Conservation (phyloP, 2,329 filamentous ascomycete species). For the Colletotrichum aenigma region DNA sequence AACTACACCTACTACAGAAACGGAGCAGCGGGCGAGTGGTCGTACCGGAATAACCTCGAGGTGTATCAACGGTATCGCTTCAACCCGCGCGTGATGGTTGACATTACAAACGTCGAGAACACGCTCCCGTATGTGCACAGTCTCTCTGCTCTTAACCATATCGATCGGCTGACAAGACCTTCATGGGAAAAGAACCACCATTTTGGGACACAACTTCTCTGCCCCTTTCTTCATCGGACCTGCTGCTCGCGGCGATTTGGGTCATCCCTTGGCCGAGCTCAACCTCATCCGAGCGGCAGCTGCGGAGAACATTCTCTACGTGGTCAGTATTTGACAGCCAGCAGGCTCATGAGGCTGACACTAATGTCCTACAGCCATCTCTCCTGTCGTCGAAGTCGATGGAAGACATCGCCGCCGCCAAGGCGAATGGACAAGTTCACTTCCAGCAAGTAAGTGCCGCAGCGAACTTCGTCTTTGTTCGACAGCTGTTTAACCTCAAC, state of each 20-base stretch:
- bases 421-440: conserved; percentile 37
- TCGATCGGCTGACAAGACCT: background rate
- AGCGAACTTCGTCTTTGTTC: background rate
- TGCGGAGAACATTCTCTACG: conserved; percentile 53
- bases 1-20: conserved; percentile 63
- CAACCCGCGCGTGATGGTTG: conserved; percentile 52
- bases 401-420: conserved; percentile 40
- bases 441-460: conserved; percentile 34
- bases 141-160: too few relatives aligned
- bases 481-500: background rate
- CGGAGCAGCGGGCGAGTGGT: conserved; percentile 60
- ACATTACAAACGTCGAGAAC: conserved; percentile 48
- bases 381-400: conserved; percentile 36
- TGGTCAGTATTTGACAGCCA: conserved; percentile 24
- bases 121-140: conserved; percentile 35
- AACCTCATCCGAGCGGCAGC: conserved; percentile 55
- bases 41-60: conserved; percentile 62
- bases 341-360: background rate
- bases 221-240: conserved; percentile 61
- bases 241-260: conserved; percentile 48
- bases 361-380: conserved; percentile 26
- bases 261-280: conserved; percentile 49
- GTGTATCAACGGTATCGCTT: conserved; percentile 53
- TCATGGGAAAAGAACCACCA: conserved; percentile 42
- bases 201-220: conserved; percentile 57